Evolutionary conservation across 345 rosid genomes (phyloP), one percentile per base, ranked within the genome.

Genomic region (Acer campestre): DNA sequence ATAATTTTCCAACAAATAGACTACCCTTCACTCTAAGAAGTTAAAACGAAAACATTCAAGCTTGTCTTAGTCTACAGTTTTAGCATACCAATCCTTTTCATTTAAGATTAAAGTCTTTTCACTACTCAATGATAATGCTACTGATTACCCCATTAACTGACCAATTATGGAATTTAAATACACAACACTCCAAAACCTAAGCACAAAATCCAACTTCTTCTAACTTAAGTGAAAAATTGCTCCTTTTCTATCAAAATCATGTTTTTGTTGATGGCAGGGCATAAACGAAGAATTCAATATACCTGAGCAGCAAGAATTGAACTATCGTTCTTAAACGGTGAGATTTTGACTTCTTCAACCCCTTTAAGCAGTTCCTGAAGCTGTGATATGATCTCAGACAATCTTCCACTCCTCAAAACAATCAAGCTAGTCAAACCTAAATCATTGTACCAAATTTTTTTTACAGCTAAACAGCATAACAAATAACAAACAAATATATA

Each of bases 301-400:
- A 95, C 98, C 98, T 92, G 98, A 76, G 96, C 94, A 22, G 97
- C 90, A 64, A 95, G 87, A 59, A 76, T 76, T 2, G 92, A 85
- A 73, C 81, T 82, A 38, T 95, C 93, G 25, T 85, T 90, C 80
- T 86, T 93, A 80, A 83, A 86, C 48, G 92, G 82, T 8, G 85
- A 80, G 76, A 86, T 80, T 75, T 88, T 86, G 53, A 82, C 86
- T 69, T 88, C 90, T 84, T 89, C 85, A 10, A 89, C 94, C 1
- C 94, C 94, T 74, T 88, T 83, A 44, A 95, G 93, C 77, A 95
- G 81, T 31, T 95, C 92, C 64, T 91, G 92, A 82, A 93, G 96
- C 92, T 93, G 96, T 8, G 84, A 83, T 75, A 93, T 85, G 27
- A 95, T 78, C 70, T 95, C 99, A 64, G 98, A 89, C 72, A 95